phyloP scores from a whole-genome alignment of 192 early-diverging fungal species.

The Backusella liffmaniae region DNA sequence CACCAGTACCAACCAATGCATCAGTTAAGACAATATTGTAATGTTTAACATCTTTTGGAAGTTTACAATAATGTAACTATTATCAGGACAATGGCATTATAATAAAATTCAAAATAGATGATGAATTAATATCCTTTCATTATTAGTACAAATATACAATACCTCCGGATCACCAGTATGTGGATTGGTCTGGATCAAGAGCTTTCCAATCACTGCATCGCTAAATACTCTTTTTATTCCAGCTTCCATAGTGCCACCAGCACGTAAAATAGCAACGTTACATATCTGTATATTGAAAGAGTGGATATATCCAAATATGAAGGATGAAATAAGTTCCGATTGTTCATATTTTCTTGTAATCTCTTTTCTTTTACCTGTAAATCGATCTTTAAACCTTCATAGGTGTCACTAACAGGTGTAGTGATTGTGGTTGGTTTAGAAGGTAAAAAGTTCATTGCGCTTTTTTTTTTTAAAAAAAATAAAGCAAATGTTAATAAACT shows the following conservation, averaged over 20 bases:
- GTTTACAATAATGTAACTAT: slow-evolving; percentile 81
- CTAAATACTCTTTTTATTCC: slow-evolving; percentile 79
- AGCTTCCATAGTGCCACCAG: slow-evolving; percentile 90
- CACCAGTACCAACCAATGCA: slow-evolving; percentile 89
- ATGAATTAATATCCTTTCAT: background rate
- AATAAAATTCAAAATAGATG: background rate
- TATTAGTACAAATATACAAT: background rate
- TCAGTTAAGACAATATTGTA: slow-evolving; percentile 79
- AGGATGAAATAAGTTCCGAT: background rate
- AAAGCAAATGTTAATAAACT: background rate
- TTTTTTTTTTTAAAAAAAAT: background rate
- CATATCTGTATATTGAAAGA: slow-evolving; percentile 45
- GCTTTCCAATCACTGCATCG: slow-evolving; percentile 83
- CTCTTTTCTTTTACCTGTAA: slow-evolving; percentile 13
- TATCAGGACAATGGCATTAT: background rate
- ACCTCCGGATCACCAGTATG: slow-evolving; percentile 76
- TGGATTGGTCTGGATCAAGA: slow-evolving; percentile 85
- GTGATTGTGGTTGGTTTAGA: background rate
- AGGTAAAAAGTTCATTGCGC: slow-evolving; percentile 26
- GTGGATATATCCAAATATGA: background rate
- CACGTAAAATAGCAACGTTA: slow-evolving; percentile 82
- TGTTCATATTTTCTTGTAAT: background rate
- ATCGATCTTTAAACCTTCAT: slow-evolving; percentile 17
- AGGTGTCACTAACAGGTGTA: slow-evolving; percentile 21
- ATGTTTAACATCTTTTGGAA: slow-evolving; percentile 63